Base-by-base conservation (phyloP, 306 rosid species). In the Glycine latifolia region DNA sequence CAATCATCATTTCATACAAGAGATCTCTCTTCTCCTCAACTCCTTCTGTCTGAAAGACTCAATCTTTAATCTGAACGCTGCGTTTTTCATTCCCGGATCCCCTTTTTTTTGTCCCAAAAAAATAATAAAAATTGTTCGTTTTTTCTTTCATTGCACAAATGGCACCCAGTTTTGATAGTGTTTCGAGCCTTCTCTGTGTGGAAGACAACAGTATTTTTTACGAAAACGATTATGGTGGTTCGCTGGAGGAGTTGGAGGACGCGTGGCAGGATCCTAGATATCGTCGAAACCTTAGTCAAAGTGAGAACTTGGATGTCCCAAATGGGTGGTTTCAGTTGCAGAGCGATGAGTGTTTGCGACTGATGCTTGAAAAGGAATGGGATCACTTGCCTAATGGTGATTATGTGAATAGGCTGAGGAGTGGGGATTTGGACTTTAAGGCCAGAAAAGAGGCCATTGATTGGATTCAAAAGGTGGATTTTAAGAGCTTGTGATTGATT, bases 141-240 rank as follows among this genome's bases (percentile, higher is more conserved):
- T 8, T 14, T 11, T 11, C 47, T 10, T 44, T 82, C 44, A 26
- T 26, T 26, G 31, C 10, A 26, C 46, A 81, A 95, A 95, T 95
- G 99, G 97, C 97, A 79, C 97, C 99, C 49, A 91, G 97, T 79
- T 95, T 86, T 81, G 97, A 90, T 49, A 70, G 83, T 61, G 83
- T 89, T 48, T 75, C 97, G 3, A 89, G 86, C 87, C 97, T 95
- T 78, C 86, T 95, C 10, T 95, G 99, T 67, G 82, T 85, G 10
- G 99, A 95, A 65, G 94, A 91, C 76, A 78, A 81, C 16, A 69
- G 55, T 62, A 16, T 85, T 75, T 89, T 93, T 44, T 89, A 91
- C 63, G 92, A 90, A 8, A 82, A 76, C 83, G 92, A 90, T 62
- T 77, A 53, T 70, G 90, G 81, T 7, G 86, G 46, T 67, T 54